phyloP scores from a whole-genome alignment of 2,329 filamentous ascomycete genomes.

The Colletotrichum godetiae region DNA sequence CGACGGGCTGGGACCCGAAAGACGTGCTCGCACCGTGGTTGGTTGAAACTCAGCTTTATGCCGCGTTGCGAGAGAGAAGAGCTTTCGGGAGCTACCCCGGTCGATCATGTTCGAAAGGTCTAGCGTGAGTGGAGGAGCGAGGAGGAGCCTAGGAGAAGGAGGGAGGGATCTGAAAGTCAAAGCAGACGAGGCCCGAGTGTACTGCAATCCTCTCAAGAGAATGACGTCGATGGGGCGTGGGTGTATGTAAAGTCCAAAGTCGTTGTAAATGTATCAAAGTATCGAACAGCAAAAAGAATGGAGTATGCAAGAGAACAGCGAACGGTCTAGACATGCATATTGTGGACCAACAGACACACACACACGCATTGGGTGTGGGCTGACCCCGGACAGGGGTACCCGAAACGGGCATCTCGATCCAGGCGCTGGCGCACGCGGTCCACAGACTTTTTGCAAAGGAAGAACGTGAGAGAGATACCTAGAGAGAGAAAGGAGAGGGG shows the following conservation, averaged over 20 bases:
- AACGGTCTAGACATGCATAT: slow-evolving; percentile 25
- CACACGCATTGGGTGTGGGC: slow-evolving; percentile 1
- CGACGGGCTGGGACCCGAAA: neutral
- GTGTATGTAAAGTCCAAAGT: neutral
- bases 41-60: neutral
- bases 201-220: neutral
- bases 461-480: no score
- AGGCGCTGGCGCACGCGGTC: no score
- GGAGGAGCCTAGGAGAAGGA: no score
- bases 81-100: neutral
- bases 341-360: slow-evolving; percentile 7
- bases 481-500: neutral
- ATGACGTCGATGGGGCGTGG: slow-evolving; percentile 20
- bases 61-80: neutral
- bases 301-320: slow-evolving; percentile 1
- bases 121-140: no score
- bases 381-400: slow-evolving; percentile 24
- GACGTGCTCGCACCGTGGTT: neutral
- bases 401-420: slow-evolving; percentile 33
- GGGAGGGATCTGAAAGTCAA: neutral
- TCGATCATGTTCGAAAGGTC: neutral
- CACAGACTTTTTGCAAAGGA: no score
- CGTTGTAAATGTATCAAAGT: no score
- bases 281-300: neutral
- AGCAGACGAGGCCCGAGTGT: neutral